Evolutionary conservation across 352 stramenopile genomes (phyloP), one percentile per base, ranked within the genome.

Genomic region (Globisporangium emineosum): DNA sequence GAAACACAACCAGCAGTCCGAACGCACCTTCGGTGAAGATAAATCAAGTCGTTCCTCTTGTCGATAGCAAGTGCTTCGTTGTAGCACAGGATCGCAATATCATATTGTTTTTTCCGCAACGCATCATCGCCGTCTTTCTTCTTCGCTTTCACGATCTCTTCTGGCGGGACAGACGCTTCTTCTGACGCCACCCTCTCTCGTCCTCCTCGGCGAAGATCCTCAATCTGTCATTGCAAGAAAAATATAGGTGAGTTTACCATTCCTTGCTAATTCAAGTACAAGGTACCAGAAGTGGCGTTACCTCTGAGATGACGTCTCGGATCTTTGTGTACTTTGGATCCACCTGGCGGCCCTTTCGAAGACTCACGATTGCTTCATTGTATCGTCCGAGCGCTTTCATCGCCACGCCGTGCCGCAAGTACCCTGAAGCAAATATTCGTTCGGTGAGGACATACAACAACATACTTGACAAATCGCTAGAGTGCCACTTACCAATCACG

Each of bases 381-480:
- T 90, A 94, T 45, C 83, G 78, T 2, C 81, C 79, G 63, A 97
- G 68, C 13, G 80, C 73, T 69, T 97, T 97, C 50, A 98, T 73
- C 13, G 93, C 95, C 17, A 97, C 86, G 15, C 93, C 95, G 32
- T 98, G 79, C 47, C 93, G 91, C 65, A 98, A 89, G 70, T 98
- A 98, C 9, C 81, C 85, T 78, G 53, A 10, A 23, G 15, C n/a
- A 54, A 17, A 25, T n/a, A 17, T 19, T 43, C 25, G 60, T 19
- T 29, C 25, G 23, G n/a, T 52, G 8, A 47, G 37, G n/a, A 25
- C 8, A 29, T 43, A 12, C 17, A 47, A 23, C 23, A 42, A 19
- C 2, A 19, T 19, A 27, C 17, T 15, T 15, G 1, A 27, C 25
- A 23, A 50, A 30, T 12, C 0, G 21, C 5, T 21, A 47, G 25